Base-by-base conservation (phyloP, 805 yeast genomes). In the Danielia oregonensis region DNA sequence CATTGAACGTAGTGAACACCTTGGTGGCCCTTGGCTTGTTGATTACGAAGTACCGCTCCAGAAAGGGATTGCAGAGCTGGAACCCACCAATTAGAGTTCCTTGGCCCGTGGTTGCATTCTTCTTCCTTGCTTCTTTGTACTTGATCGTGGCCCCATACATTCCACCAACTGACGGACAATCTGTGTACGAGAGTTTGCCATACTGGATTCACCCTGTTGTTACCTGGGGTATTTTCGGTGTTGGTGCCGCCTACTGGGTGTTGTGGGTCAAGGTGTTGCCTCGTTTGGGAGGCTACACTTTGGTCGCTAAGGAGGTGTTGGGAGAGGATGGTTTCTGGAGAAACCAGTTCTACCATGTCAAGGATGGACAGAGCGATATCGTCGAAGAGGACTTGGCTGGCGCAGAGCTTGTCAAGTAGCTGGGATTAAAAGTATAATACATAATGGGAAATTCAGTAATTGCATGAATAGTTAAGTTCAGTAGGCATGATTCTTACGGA, bases 151-250 rank as follows among this genome's bases (percentile, higher is more conserved):
- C 91, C 21, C 94, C 94, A 32, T 85, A 82, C 54, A 70, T 85
- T 42, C 87, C 93, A 29, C 94, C 94, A 30, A 53, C 68, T 14
- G 66, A 51, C 13, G 84, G 81, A 23, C 81, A 82, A 60, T 67
- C 72, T 24, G 88, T 85, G 35, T 85, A 85, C 67, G 58, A 75
- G n/a, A 45, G 56, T 32, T 63, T 85, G 49, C 94, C 94, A 18
- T 85, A 85, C 63, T 85, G 78, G 70, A 69, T 79, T 37, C 89
- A 83, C 56, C 79, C 87, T 54, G 93, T 84, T 32, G 86, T 82
- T n/a, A 80, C 88, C 9, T 74, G 87, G 79, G 88, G 82, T 44
- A 68, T 85, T 29, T 79, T 81, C 48, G 82, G 70, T 10, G 54
- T 78, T 31, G 91, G 86, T 43, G 74, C 70, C 24, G 45, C 70